Percentiles rank a stretch among this genome's conserved stretches.
These are phyloP conservation scores for Nakazawaea holstii DNA, from an alignment of 805 yeast genomes.

Conservation along the genomic window DNA sequence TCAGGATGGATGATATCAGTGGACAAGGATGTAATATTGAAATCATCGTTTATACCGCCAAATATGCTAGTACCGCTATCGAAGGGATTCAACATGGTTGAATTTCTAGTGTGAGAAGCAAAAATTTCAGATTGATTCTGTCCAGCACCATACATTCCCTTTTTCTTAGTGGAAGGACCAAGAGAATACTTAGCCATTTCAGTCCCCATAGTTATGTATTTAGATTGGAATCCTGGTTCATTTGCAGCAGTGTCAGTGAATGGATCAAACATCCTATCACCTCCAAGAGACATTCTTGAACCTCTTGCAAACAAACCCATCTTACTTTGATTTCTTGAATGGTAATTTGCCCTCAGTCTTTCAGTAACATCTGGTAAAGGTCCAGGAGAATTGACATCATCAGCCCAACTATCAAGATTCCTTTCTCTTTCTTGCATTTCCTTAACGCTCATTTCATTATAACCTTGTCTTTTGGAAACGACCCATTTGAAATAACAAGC, in stretches of 20 bases:
- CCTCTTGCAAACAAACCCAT: conserved; percentile 35
- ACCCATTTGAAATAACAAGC: conserved; percentile 91
- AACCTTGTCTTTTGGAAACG: conserved; percentile 77
- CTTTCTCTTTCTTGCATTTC: conserved; percentile 59
- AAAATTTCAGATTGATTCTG: background rate
- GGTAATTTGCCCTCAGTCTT: conserved; percentile 46
- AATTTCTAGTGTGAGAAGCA: conserved; percentile 14
- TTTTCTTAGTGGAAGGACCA: conserved; percentile 10
- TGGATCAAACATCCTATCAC: conserved; percentile 14
- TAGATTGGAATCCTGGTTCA: conserved; percentile 26
- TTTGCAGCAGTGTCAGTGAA: conserved; percentile 27
- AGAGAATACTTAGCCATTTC: conserved; percentile 38
- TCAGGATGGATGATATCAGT: conserved; percentile 65
- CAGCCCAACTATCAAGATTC: conserved; percentile 82
- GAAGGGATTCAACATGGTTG: conserved; percentile 28
- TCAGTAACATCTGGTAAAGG: conserved; percentile 48
- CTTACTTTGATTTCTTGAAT: conserved; percentile 29
- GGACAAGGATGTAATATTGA: conserved; percentile 41
- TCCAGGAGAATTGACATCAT: conserved; percentile 46
- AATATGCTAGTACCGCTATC: conserved; percentile 12
- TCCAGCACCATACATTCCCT: background rate
- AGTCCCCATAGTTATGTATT: conserved; percentile 60
- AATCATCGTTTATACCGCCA: conserved; percentile 25
- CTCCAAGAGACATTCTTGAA: conserved; percentile 33
- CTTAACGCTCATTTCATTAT: conserved; percentile 52